Percentiles rank a stretch among this genome's conserved stretches.
phyloP scores from a whole-genome alignment of 306 rosid species.

The Inga leiocalycina region DNA sequence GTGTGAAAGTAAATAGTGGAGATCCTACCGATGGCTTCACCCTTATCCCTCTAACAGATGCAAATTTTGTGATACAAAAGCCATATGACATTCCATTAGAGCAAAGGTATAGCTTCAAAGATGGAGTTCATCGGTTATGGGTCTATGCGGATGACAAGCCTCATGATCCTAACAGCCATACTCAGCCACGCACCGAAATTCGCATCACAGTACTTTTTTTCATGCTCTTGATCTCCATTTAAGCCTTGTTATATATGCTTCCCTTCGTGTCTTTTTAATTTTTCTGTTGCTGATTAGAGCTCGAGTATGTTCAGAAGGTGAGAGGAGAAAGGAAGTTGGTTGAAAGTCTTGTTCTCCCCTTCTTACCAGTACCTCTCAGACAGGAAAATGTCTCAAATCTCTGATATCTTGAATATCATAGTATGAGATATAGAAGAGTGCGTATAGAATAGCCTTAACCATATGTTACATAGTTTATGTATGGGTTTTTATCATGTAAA shows the following conservation, averaged over 20 bases:
- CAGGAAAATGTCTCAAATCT: neutral
- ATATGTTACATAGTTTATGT: too few relatives aligned
- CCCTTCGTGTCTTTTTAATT: neutral
- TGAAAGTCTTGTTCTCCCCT: neutral
- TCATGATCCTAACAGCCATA: slow-evolving; percentile 32
- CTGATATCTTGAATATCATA: too few relatives aligned
- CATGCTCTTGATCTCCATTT: neutral
- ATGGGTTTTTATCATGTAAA: too few relatives aligned
- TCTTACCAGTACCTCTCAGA: neutral
- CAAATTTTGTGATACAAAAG: slow-evolving; percentile 40
- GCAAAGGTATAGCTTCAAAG: slow-evolving; percentile 32
- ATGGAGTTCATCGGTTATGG: slow-evolving; percentile 47
- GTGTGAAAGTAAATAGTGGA: slow-evolving; percentile 14
- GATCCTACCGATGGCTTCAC: slow-evolving; percentile 57
- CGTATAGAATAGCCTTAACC: too few relatives aligned
- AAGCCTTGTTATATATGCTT: neutral
- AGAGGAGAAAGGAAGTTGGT: neutral
- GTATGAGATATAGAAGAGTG: too few relatives aligned
- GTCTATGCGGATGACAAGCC: slow-evolving; percentile 62
- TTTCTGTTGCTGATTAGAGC: neutral
- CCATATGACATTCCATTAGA: slow-evolving; percentile 48
- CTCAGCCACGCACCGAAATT: slow-evolving; percentile 56
- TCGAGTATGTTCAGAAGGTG: neutral
- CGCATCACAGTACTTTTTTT: slow-evolving; percentile 32
- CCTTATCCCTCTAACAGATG: slow-evolving; percentile 41